These are phyloP conservation scores for Penicillium daleae DNA, from an alignment of 495 filamentous ascomycete species.

Conservation along the genomic window DNA sequence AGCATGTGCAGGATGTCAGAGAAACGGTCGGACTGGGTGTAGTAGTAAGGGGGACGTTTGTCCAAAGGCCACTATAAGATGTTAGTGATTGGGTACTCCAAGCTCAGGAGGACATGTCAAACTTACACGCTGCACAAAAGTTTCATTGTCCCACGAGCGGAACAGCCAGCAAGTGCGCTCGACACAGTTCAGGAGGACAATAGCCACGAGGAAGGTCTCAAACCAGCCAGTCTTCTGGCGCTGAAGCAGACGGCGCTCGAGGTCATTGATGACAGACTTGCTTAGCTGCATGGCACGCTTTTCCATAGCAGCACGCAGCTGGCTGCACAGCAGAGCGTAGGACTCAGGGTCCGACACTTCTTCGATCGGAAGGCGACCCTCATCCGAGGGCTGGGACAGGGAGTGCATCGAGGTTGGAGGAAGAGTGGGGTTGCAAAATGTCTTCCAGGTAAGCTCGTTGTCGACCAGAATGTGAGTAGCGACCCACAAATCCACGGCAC, in stretches of 20 bases:
- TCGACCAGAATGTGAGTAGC: slow-evolving; percentile 73
- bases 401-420: slow-evolving; percentile 48
- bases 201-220: slow-evolving; percentile 72
- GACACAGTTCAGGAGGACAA: slow-evolving; percentile 77
- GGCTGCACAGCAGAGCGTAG: slow-evolving; percentile 61
- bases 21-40: slow-evolving; percentile 72
- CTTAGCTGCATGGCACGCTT: slow-evolving; percentile 67
- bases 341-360: slow-evolving; percentile 49
- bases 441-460: slow-evolving; percentile 67
- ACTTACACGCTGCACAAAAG: slow-evolving; percentile 44
- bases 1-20: slow-evolving; percentile 75
- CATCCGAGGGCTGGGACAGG: slow-evolving; percentile 45
- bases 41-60: slow-evolving; percentile 65
- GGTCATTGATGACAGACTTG: slow-evolving; percentile 71
- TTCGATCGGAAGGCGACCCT: slow-evolving; percentile 50
- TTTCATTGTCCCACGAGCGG: slow-evolving; percentile 70
- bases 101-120: not conserved
- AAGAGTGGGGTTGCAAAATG: slow-evolving; percentile 55
- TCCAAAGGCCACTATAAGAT: slow-evolving; percentile 68
- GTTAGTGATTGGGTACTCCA: not conserved
- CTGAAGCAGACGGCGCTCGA: slow-evolving; percentile 74
- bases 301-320: slow-evolving; percentile 75
- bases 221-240: slow-evolving; percentile 72
- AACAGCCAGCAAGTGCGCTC: slow-evolving; percentile 86
- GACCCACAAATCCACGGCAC: slow-evolving; percentile 75